These are phyloP conservation scores for Pyrus pyrifolia DNA, from an alignment of 306 rosid genomes.

Conservation along the genomic window DNA sequence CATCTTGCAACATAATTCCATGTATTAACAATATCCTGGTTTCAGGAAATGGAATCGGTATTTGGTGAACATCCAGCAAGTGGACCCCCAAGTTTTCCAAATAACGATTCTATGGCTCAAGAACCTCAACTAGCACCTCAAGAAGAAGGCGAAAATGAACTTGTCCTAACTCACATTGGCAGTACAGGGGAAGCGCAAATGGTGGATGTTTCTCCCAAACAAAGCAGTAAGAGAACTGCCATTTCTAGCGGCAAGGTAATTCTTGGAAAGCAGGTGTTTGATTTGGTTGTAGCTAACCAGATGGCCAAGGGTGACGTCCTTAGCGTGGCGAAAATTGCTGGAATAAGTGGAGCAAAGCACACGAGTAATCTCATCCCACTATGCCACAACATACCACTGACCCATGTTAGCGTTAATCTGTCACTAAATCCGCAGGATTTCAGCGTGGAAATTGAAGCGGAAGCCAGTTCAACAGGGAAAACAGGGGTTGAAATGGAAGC, in stretches of 20 bases:
- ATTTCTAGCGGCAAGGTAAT: constrained; percentile 66
- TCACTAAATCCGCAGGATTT: constrained; percentile 44
- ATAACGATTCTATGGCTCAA: constrained; percentile 14
- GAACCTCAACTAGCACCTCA: constrained; percentile 23
- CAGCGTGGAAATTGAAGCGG: constrained; percentile 74
- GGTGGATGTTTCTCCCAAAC: constrained; percentile 88
- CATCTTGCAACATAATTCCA: neutral
- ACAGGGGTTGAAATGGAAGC: constrained; percentile 95
- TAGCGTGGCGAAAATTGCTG: constrained; percentile 77
- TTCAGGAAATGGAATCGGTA: constrained; percentile 80
- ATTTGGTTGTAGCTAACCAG: constrained; percentile 64
- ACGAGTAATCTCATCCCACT: constrained; percentile 78
- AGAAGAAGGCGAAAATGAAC: constrained; percentile 19
- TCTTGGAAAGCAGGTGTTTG: constrained; percentile 84
- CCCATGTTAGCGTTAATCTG: constrained; percentile 62
- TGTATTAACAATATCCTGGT: neutral
- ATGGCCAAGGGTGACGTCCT: constrained; percentile 82
- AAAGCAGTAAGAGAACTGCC: constrained; percentile 62
- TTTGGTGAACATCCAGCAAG: constrained; percentile 54
- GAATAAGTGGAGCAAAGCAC: constrained; percentile 83
- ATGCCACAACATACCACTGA: constrained; percentile 68
- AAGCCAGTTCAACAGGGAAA: constrained; percentile 56
- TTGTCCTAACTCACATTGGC: constrained; percentile 56
- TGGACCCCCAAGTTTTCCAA: constrained; percentile 39
- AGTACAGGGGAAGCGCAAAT: constrained; percentile 75